A percentile compares a stretch with the other conserved stretches of the same genome.
phyloP scores from a whole-genome alignment of 2,329 filamentous ascomycete species.

The Sporothrix phasma region DNA sequence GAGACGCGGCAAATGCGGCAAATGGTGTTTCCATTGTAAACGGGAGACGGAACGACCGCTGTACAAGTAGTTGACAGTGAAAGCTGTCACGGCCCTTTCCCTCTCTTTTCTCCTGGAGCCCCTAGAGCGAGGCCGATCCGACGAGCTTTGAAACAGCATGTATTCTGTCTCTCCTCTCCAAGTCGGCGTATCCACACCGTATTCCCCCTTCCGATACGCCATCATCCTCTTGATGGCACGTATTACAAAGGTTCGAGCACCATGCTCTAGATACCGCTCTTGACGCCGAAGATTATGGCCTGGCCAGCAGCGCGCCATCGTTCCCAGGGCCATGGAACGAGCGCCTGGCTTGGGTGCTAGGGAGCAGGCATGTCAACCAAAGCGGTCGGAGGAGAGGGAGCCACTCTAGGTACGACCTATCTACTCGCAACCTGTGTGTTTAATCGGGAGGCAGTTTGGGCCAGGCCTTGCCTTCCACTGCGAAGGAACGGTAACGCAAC shows the following conservation, averaged over 20 bases:
- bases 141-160: conserved; percentile 16
- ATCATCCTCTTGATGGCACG: background rate
- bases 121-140: conserved; percentile 9
- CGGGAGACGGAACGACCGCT: background rate
- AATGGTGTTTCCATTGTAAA: background rate
- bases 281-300: background rate
- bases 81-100: background rate
- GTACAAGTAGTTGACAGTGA: background rate
- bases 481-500: background rate
- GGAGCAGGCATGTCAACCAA: background rate
- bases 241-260: background rate
- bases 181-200: background rate
- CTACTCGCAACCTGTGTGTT: no score
- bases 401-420: no score
- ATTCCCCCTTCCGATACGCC: background rate
- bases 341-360: background rate
- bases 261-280: background rate
- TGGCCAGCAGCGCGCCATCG: background rate
- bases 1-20: background rate
- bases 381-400: background rate
- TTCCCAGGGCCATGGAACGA: conserved; percentile 4
- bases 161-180: background rate
- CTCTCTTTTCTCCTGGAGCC: background rate
- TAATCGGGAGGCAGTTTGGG: background rate
- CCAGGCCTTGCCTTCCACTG: background rate